These are phyloP conservation scores for Chaetomium olivaceum DNA, from an alignment of 2,329 filamentous ascomycete genomes.

Conservation along the genomic window DNA sequence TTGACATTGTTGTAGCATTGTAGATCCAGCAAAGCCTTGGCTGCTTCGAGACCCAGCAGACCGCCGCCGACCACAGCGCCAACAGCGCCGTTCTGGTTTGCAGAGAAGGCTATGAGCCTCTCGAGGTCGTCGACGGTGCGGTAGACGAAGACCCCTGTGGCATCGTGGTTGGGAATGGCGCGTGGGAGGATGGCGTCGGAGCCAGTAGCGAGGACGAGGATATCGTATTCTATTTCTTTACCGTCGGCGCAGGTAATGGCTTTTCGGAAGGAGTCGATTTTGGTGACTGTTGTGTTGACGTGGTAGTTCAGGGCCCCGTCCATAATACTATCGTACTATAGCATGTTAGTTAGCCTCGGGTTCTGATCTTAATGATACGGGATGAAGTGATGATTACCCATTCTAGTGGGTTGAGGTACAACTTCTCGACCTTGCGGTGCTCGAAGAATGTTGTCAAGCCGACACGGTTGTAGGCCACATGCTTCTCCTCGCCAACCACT, in stretches of 20 bases:
- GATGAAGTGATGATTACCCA: constrained; percentile 59
- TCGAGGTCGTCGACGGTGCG: constrained; percentile 81
- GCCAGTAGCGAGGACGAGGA: constrained; percentile 81
- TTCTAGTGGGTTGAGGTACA: constrained; percentile 83
- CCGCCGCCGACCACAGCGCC: constrained; percentile 83
- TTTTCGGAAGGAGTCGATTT: constrained; percentile 65
- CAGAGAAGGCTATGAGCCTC: constrained; percentile 72
- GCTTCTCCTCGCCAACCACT: constrained; percentile 83
- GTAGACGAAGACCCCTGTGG: constrained; percentile 85
- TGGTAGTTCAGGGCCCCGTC: constrained; percentile 71
- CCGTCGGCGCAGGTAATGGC: constrained; percentile 70
- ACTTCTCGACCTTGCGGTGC: constrained; percentile 77
- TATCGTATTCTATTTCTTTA: constrained; percentile 70
- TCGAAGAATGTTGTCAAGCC: constrained; percentile 88
- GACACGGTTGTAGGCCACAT: constrained; percentile 89
- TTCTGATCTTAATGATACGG: too few species aligned
- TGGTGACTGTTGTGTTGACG: constrained; percentile 71
- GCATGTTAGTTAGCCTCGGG: neutral
- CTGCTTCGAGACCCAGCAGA: constrained; percentile 81
- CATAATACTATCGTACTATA: constrained; percentile 65
- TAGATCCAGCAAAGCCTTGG: constrained; percentile 88
- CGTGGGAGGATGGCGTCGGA: constrained; percentile 75
- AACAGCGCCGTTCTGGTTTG: constrained; percentile 63
- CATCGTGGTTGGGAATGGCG: constrained; percentile 74
- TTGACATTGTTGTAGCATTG: constrained; percentile 72